These are phyloP conservation scores for Colletotrichum melonis DNA, from an alignment of 2,329 filamentous ascomycete genomes.

Conservation along the genomic window DNA sequence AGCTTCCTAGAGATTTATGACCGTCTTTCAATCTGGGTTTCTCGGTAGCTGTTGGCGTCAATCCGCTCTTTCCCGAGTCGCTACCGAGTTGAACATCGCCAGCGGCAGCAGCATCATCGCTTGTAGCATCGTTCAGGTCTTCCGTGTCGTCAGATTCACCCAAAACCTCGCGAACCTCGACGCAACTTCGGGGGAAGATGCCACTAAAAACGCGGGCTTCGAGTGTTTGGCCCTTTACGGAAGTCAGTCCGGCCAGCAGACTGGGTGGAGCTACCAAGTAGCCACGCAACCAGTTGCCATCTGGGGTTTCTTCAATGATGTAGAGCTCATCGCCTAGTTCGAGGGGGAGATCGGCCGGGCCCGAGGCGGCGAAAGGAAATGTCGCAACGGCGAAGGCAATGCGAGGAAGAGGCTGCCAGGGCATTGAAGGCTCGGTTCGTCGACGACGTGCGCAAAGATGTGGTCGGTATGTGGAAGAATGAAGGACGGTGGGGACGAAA, in stretches of 20 bases:
- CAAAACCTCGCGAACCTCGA: slow-evolving; percentile 93
- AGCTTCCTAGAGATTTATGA: slow-evolving; percentile 40
- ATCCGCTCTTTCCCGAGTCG: slow-evolving; percentile 67
- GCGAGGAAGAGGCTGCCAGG: slow-evolving; percentile 95
- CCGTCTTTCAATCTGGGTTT: slow-evolving; percentile 48
- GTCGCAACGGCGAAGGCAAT: slow-evolving; percentile 98
- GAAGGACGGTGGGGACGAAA: neutral
- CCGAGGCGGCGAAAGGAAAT: slow-evolving; percentile 90
- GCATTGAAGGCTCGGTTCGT: slow-evolving; percentile 68
- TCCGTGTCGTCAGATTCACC: slow-evolving; percentile 74
- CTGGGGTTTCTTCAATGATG: slow-evolving; percentile 95
- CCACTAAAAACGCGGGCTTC: slow-evolving; percentile 98
- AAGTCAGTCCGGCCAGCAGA: slow-evolving; percentile 90
- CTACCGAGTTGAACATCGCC: slow-evolving; percentile 43
- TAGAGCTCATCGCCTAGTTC: slow-evolving; percentile 99
- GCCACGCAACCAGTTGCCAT: slow-evolving; percentile 93
- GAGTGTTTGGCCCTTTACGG: slow-evolving; percentile 89
- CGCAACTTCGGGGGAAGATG: slow-evolving; percentile 94
- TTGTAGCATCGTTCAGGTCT: slow-evolving; percentile 50
- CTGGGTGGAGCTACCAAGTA: slow-evolving; percentile 96
- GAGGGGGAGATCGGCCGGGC: slow-evolving; percentile 90
- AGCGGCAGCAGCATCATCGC: slow-evolving; percentile 21
- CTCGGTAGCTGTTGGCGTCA: slow-evolving; percentile 51
- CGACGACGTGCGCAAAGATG: slow-evolving; percentile 15
- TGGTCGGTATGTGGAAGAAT: neutral